phyloP scores from a whole-genome alignment of 163 green algal genomes.

The Volvox carteri region DNA sequence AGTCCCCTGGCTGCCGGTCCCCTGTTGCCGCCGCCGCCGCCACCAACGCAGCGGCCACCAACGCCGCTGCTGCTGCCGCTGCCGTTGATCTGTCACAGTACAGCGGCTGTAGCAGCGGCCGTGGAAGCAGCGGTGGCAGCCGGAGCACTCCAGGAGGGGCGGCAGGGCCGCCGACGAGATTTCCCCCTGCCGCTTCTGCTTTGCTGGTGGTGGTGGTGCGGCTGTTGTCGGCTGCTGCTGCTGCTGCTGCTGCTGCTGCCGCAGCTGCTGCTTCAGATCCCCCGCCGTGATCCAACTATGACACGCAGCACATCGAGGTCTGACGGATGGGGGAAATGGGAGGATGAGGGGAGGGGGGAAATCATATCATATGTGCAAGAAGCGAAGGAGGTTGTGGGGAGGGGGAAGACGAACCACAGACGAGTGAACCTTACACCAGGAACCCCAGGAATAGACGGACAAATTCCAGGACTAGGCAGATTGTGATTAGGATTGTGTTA shows the following conservation, averaged over 20 bases:
- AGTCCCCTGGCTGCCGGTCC: too few species aligned
- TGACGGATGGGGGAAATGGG: not conserved
- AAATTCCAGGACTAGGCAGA: too few species aligned
- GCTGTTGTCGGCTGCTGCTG: not conserved
- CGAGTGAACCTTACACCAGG: too few species aligned
- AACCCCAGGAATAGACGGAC: too few species aligned
- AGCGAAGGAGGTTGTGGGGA: too few species aligned
- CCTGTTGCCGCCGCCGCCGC: not conserved
- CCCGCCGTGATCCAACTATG: not conserved
- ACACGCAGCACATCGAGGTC: slow-evolving; percentile 25
- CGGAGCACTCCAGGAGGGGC: slow-evolving; percentile 15
- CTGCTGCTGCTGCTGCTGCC: not conserved
- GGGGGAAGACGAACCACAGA: too few species aligned
- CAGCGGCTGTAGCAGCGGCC: not conserved
- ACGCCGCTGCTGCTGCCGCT: not conserved
- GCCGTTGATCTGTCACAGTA: not conserved
- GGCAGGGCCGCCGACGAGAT: not conserved
- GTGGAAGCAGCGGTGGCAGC: slow-evolving; percentile 54
- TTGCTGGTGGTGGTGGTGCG: not conserved
- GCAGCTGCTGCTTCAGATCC: not conserved
- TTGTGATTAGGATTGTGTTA: too few species aligned
- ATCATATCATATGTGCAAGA: too few species aligned
- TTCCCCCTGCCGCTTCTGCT: not conserved
- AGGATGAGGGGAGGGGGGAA: not conserved
- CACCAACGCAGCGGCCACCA: not conserved